These are phyloP conservation scores for Nowakowskiella sp. DNA, from an alignment of 192 early-diverging fungal genomes.

Conservation along the genomic window DNA sequence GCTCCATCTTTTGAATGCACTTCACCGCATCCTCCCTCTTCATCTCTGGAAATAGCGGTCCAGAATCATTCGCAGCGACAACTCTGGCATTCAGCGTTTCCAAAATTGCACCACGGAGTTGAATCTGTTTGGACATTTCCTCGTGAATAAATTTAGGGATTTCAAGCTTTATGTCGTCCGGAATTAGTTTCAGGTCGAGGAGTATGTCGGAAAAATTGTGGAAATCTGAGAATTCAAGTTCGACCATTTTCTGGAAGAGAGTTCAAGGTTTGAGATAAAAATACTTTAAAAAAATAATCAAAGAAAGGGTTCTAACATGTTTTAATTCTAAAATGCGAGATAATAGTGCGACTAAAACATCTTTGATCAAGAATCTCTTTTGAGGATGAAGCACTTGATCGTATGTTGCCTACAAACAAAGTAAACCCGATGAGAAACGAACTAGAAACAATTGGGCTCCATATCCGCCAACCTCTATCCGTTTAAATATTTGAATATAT, in stretches of 20 bases:
- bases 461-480: constrained; percentile 35
- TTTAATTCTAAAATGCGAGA: constrained; percentile 49
- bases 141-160: constrained; percentile 46
- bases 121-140: constrained; percentile 33
- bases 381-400: constrained; percentile 56
- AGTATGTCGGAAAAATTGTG: constrained; percentile 43
- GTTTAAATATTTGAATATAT: constrained; percentile 47
- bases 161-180: constrained; percentile 39
- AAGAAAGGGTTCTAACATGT: no score
- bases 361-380: constrained; percentile 45
- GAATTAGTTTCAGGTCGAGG: constrained; percentile 48
- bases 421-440: background rate
- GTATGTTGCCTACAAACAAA: constrained; percentile 37
- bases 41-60: constrained; percentile 39
- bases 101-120: constrained; percentile 19
- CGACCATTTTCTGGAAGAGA: constrained; percentile 45
- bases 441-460: background rate
- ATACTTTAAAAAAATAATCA: constrained; percentile 7
- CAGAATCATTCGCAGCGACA: constrained; percentile 28
- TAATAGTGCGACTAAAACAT: constrained; percentile 40
- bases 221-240: constrained; percentile 46
- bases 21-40: constrained; percentile 36
- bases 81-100: constrained; percentile 41
- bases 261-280: background rate
- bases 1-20: constrained; percentile 50